phyloP scores from a whole-genome alignment of 768 basidiomycete genomes.

The Hericium rajendrae region DNA sequence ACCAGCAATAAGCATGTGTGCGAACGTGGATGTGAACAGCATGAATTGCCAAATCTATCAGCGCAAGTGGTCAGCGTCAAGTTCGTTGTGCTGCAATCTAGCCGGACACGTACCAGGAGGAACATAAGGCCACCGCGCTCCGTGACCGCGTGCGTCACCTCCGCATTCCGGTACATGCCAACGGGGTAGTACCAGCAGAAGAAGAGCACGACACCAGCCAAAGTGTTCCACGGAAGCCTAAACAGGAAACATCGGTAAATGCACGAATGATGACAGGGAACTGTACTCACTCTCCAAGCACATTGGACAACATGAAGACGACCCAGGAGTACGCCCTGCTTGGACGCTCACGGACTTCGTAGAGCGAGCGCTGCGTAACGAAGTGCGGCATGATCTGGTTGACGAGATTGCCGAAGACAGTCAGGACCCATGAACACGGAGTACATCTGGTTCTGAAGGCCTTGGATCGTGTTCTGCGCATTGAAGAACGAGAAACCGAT shows the following conservation, averaged over 20 bases:
- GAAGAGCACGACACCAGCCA: conserved; percentile 50
- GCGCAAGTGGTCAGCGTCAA: neutral
- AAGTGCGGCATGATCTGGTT: conserved; percentile 35
- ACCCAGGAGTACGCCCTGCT: conserved; percentile 34
- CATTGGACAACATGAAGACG: conserved; percentile 24
- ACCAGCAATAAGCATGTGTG: neutral
- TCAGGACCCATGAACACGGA: conserved; percentile 23
- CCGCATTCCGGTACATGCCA: conserved; percentile 29
- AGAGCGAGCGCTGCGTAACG: conserved; percentile 28
- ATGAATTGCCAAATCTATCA: conserved; percentile 37
- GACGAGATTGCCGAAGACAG: conserved; percentile 17
- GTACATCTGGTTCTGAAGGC: conserved; percentile 34
- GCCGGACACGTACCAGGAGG: conserved; percentile 29
- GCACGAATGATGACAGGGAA: conserved; percentile 36
- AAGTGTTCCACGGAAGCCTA: conserved; percentile 36
- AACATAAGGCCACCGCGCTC: conserved; percentile 52
- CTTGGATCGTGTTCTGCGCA: conserved; percentile 27
- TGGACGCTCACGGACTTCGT: conserved; percentile 32
- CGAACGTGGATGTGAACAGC: conserved; percentile 41
- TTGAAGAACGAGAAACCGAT: conserved; percentile 36
- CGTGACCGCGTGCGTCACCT: conserved; percentile 17
- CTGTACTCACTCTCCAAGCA: conserved; percentile 29
- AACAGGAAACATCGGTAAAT: neutral
- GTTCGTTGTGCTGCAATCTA: neutral
- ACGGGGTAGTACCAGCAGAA: conserved; percentile 67